These are phyloP conservation scores for Priceomyces castillae DNA, from an alignment of 805 yeast genomes.

Conservation along the genomic window DNA sequence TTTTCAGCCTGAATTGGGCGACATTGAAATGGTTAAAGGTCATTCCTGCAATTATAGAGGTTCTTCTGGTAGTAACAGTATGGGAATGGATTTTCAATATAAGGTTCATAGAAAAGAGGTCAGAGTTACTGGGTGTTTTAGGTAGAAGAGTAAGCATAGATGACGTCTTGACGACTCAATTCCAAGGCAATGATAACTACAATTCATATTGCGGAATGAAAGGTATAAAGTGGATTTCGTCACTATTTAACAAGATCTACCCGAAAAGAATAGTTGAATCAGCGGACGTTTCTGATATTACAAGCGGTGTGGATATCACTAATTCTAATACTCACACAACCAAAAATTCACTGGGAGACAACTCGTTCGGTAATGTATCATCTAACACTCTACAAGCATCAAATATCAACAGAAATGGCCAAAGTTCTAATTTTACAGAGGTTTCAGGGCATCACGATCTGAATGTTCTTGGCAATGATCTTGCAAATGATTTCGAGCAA, in stretches of 20 bases:
- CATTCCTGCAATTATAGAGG: conserved; percentile 42
- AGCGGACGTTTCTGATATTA: not conserved
- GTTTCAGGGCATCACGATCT: not conserved
- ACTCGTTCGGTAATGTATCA: not conserved
- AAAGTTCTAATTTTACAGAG: not conserved
- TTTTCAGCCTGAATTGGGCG: conserved; percentile 31
- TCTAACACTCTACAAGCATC: not conserved
- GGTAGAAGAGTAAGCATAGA: conserved; percentile 58
- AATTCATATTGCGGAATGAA: not conserved
- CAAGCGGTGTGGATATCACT: not conserved
- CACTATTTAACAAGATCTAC: not conserved
- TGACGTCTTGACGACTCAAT: conserved; percentile 23
- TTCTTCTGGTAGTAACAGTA: conserved; percentile 49
- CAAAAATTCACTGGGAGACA: not conserved
- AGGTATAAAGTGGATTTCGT: not conserved
- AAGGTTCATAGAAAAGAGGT: conserved; percentile 45
- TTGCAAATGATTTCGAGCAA: not conserved
- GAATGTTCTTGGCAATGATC: not conserved
- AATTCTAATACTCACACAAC: not conserved
- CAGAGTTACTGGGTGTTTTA: conserved; percentile 56
- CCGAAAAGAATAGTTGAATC: not conserved
- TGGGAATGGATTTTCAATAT: conserved; percentile 70
- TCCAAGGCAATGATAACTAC: not conserved
- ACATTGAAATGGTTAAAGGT: conserved; percentile 51
- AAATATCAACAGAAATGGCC: not conserved